Conservation (phyloP, 75 land plant species). For the Sequoia sempervirens region DNA sequence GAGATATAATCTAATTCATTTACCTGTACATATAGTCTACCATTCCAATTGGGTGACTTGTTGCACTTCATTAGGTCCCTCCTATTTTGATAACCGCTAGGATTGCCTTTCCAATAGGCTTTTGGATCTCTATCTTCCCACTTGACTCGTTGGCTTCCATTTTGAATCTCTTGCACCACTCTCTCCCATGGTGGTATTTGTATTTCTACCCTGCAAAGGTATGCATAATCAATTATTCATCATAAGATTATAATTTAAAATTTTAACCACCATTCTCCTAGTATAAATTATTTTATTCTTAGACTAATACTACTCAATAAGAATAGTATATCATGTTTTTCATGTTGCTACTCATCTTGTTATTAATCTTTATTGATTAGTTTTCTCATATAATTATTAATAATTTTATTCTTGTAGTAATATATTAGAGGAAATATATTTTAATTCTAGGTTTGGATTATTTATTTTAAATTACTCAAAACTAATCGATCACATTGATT, state of each 20-base stretch:
- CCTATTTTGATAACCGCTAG: constrained; percentile 18
- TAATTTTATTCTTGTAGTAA: neutral
- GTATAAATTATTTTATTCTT: neutral
- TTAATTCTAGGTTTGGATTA: neutral
- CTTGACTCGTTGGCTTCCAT: constrained; percentile 21
- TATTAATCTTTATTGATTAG: neutral
- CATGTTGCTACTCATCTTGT: neutral
- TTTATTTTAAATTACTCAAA: no score
- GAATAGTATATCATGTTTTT: neutral
- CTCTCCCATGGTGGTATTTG: constrained; percentile 58
- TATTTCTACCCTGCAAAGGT: constrained; percentile 52
- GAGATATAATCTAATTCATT: neutral
- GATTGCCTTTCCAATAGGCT: constrained; percentile 69
- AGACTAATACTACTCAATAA: neutral
- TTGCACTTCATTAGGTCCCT: constrained; percentile 43
- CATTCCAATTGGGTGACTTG: constrained; percentile 38
- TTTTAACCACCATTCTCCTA: neutral
- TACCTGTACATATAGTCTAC: constrained; percentile 40
- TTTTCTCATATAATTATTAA: neutral
- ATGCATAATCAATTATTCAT: neutral
- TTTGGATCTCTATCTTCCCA: constrained; percentile 52
- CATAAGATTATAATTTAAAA: neutral
- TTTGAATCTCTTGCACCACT: constrained; percentile 27
- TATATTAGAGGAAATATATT: neutral
- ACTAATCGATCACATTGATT: neutral